Conservation (phyloP, 2,329 filamentous ascomycete species). For the Ophioceras dolichostomum region DNA sequence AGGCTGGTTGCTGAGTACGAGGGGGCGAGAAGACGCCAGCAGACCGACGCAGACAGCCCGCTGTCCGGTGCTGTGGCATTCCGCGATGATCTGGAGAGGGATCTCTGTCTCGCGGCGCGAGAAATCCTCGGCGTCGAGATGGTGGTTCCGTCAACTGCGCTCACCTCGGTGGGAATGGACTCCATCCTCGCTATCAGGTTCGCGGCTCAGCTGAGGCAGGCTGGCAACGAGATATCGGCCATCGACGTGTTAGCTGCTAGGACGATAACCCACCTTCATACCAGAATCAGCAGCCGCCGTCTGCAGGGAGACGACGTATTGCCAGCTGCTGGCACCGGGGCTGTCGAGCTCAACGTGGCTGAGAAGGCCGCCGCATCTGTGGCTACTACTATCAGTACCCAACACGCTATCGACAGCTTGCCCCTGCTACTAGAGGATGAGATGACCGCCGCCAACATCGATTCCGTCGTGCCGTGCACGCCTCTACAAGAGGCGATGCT, state of each 20-base stretch:
- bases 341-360: background rate
- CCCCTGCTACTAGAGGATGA: conserved; percentile 6
- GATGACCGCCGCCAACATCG: background rate
- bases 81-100: conserved; percentile 18
- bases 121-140: conserved; percentile 14
- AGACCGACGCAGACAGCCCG: background rate
- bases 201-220: conserved; percentile 48
- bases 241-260: conserved; percentile 48
- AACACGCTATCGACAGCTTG: background rate
- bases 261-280: conserved; percentile 19
- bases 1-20: conserved; percentile 43
- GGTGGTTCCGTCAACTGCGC: too few species aligned
- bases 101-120: conserved; percentile 18
- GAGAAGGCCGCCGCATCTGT: background rate
- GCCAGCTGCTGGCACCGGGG: too few species aligned
- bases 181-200: conserved; percentile 34
- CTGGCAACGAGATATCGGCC: conserved; percentile 43
- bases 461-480: conserved; percentile 40
- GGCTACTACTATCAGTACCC: background rate
- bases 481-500: conserved; percentile 72
- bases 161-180: conserved; percentile 24
- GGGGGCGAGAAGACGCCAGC: conserved; percentile 1
- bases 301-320: too few species aligned
- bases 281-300: conserved; percentile 3
- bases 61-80: conserved; percentile 4